phyloP scores from a whole-genome alignment of 805 yeast genomes.

The Teunomyces tritomae region DNA sequence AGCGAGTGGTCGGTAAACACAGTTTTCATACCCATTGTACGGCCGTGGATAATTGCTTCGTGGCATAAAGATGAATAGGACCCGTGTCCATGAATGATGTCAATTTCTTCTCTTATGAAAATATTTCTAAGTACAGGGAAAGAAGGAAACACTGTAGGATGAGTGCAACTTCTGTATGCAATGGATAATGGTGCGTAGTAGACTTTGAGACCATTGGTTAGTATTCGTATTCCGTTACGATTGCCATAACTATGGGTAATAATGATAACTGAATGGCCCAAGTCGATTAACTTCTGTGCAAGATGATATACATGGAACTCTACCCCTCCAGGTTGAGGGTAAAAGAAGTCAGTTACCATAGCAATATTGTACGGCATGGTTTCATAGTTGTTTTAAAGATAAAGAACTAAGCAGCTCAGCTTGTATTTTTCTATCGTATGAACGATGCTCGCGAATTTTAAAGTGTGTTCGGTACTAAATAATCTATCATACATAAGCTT shows the following conservation, averaged over 20 bases:
- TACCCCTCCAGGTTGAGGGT: constrained; percentile 98
- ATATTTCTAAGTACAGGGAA: constrained; percentile 86
- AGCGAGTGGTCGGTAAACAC: constrained; percentile 95
- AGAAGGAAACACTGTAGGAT: constrained; percentile 85
- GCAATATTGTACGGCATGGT: constrained; percentile 36
- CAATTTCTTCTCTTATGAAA: constrained; percentile 77
- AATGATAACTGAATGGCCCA: constrained; percentile 83
- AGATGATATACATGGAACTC: constrained; percentile 93
- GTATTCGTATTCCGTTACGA: constrained; percentile 74
- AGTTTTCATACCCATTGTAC: constrained; percentile 88
- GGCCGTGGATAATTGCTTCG: constrained; percentile 88
- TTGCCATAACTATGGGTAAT: constrained; percentile 87
- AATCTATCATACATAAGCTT: constrained; percentile 26
- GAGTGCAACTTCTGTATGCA: constrained; percentile 77
- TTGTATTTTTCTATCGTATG: neutral
- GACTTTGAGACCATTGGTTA: constrained; percentile 89
- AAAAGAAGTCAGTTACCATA: constrained; percentile 96
- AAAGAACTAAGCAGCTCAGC: neutral
- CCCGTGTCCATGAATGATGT: constrained; percentile 95
- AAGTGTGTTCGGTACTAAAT: neutral
- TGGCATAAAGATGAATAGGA: constrained; percentile 82
- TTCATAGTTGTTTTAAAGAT: neutral
- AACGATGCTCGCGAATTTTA: neutral
- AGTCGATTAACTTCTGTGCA: constrained; percentile 72
- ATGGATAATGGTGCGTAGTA: constrained; percentile 84